Conservation (phyloP, 257 asterid genomes). For the Apocynum venetum region DNA sequence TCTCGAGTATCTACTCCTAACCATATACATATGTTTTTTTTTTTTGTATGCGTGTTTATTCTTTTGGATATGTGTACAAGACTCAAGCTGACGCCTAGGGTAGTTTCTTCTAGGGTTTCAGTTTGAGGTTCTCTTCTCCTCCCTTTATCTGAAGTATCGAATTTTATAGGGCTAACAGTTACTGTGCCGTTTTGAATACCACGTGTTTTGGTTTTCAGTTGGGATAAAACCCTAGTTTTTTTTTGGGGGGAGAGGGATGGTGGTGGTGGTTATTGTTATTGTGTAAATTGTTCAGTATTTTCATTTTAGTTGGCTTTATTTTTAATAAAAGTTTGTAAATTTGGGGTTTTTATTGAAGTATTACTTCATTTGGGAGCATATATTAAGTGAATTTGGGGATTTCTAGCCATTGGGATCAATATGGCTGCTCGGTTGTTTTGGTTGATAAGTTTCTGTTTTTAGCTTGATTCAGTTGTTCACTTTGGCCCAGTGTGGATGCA, state of each 20-base stretch:
- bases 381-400: neutral
- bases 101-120: constrained; percentile 14
- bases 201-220: neutral
- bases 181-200: neutral
- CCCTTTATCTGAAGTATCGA: neutral
- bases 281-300: neutral
- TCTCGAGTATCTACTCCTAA: constrained; percentile 2
- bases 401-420: neutral
- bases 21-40: neutral
- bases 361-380: neutral
- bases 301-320: neutral
- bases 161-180: neutral
- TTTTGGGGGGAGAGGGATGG: neutral
- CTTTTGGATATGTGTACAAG: neutral
- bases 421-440: neutral
- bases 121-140: neutral
- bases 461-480: neutral
- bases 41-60: neutral
- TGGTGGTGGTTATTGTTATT: neutral
- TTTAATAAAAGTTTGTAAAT: neutral
- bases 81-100: neutral
- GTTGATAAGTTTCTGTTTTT: neutral
- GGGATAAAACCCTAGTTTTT: constrained; percentile 5
- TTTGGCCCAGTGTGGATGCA: neutral
- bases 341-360: neutral